A percentile compares a stretch with the other conserved stretches of the same genome.
Evolutionary conservation across 192 early-diverging fungal genomes (phyloP).

Genomic region (Coemansia sp.): DNA sequence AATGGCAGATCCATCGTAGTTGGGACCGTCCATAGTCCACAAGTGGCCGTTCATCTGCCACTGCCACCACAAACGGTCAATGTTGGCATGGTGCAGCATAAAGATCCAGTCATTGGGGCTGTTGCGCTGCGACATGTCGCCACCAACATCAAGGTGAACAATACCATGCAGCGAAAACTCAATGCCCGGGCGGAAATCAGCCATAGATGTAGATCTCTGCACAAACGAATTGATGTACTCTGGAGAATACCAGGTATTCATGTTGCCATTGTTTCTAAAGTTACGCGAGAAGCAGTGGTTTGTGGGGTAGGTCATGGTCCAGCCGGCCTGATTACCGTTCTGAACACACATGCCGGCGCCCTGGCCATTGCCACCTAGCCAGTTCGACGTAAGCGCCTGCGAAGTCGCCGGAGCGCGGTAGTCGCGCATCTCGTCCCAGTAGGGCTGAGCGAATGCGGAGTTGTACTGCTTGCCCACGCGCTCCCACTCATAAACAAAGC

Average conservation of each 20-base stretch:
- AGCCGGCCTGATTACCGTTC: constrained; percentile 40
- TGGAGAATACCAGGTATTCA: constrained; percentile 45
- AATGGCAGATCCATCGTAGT: constrained; percentile 25
- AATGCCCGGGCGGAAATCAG: constrained; percentile 42
- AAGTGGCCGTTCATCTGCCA: constrained; percentile 44
- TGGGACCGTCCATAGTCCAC: constrained; percentile 49
- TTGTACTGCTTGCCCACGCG: constrained; percentile 38
- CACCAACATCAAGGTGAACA: constrained; percentile 52
- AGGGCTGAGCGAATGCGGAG: constrained; percentile 41
- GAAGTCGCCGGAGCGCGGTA: constrained; percentile 38
- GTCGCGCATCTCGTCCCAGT: constrained; percentile 57
- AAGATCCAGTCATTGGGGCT: constrained; percentile 57
- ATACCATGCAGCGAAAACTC: constrained; percentile 53
- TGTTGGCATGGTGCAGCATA: constrained; percentile 54
- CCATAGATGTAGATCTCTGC: constrained; percentile 37
- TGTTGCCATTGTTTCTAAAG: constrained; percentile 49
- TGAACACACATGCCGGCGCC: constrained; percentile 34
- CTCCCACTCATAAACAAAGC: constrained; percentile 55
- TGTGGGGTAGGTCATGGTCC: constrained; percentile 42
- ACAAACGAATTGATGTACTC: constrained; percentile 44
- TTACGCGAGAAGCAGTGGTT: constrained; percentile 51
- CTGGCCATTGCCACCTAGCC: constrained; percentile 53
- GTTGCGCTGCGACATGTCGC: constrained; percentile 50
- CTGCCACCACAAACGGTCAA: constrained; percentile 55
- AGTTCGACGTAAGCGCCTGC: constrained; percentile 40